Conservation (phyloP, 345 rosid species). For the Excoecaria cochinchinensis region DNA sequence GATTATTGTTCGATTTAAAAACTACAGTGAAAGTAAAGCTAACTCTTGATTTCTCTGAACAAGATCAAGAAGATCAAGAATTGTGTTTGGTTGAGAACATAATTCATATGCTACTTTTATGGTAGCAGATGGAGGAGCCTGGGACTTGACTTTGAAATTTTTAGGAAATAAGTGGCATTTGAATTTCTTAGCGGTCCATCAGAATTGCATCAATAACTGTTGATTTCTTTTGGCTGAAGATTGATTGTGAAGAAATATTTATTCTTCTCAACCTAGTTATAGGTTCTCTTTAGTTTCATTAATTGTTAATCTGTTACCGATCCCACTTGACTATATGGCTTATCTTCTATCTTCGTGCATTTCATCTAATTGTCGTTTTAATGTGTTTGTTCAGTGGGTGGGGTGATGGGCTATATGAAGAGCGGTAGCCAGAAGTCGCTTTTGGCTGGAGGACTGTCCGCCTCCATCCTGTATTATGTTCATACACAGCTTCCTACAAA, state of each 20-base stretch:
- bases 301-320: background rate
- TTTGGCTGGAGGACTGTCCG: conserved; percentile 74
- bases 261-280: background rate
- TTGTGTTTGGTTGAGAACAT: background rate
- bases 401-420: conserved; percentile 78
- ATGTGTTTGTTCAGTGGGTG: conserved; percentile 57
- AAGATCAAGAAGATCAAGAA: background rate
- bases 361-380: background rate
- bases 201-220: background rate
- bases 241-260: background rate
- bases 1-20: background rate
- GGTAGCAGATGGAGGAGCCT: background rate
- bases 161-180: background rate
- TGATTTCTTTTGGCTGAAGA: background rate
- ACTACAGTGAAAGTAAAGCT: background rate
- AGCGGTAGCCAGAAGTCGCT: conserved; percentile 87
- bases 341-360: background rate
- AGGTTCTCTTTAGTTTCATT: background rate
- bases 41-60: background rate
- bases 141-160: background rate
- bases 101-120: background rate
- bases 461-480: conserved; percentile 64
- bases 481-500: conserved; percentile 64
- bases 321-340: background rate
- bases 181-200: background rate